Percentiles rank a stretch among this genome's conserved stretches.
Conservation (phyloP, 805 yeast species). For the Zygosaccharomyces rouxii region DNA sequence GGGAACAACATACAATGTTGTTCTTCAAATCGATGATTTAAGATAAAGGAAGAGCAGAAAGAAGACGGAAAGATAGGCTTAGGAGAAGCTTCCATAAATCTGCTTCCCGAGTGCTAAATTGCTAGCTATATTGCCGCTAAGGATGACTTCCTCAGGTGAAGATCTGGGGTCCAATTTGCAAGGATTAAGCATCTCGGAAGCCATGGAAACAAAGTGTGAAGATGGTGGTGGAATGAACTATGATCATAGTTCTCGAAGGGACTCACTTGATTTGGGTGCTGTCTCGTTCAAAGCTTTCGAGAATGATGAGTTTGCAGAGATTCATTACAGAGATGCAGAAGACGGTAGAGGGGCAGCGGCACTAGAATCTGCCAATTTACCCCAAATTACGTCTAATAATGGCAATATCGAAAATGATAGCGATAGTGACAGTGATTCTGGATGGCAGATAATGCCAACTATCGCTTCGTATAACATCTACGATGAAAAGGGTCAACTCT, state of each 20-base stretch:
- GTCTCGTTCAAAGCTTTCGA: background rate
- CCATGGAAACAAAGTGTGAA: background rate
- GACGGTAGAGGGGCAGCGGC: conserved; percentile 1
- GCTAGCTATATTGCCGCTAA: background rate
- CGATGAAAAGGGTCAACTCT: conserved; percentile 70
- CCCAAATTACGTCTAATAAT: background rate
- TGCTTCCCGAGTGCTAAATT: background rate
- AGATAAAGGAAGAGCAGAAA: background rate
- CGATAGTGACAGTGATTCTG: conserved; percentile 37
- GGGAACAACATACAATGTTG: background rate
- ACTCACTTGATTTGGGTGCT: conserved; percentile 3
- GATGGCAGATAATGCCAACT: conserved; percentile 86
- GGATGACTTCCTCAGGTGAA: conserved; percentile 22
- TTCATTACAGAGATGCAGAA: conserved; percentile 3
- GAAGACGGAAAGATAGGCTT: background rate
- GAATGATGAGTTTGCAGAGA: conserved; percentile 4
- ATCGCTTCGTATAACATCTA: conserved; percentile 73
- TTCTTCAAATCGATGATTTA: background rate
- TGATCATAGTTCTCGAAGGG: background rate
- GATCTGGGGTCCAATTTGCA: conserved; percentile 28
- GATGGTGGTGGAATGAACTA: background rate
- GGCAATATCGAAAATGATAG: background rate
- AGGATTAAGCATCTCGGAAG: conserved; percentile 24
- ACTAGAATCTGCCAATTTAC: background rate
- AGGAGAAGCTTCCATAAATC: background rate